phyloP scores from a whole-genome alignment of 2,329 filamentous ascomycete species.

The Chrysoporthe cubensis region DNA sequence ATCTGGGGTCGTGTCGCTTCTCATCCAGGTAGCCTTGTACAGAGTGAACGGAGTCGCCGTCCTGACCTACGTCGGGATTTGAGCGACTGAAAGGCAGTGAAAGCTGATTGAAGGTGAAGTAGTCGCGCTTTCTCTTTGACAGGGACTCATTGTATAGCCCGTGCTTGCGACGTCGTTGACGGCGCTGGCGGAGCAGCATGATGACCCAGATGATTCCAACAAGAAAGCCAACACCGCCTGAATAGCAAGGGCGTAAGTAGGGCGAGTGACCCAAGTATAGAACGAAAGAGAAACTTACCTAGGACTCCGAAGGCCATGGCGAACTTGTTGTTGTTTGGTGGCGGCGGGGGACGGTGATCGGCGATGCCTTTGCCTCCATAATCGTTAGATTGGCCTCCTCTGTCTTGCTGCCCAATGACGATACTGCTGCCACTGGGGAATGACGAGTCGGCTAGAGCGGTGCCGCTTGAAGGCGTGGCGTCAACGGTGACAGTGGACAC shows the following conservation, averaged over 20 bases:
- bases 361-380: neutral
- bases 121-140: neutral
- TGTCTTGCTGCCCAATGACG: slow-evolving; percentile 6
- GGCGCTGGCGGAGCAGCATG: slow-evolving; percentile 20
- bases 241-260: rapidly evolving
- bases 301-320: slow-evolving; percentile 25
- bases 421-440: neutral
- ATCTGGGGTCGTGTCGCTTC: slow-evolving; percentile 20
- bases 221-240: slow-evolving; percentile 23
- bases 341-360: neutral
- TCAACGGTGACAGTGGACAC: slow-evolving; percentile 9
- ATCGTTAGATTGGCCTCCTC: slow-evolving; percentile 4
- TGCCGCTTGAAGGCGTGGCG: neutral
- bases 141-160: slow-evolving; percentile 4
- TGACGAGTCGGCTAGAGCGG: neutral
- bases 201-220: slow-evolving; percentile 22
- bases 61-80: neutral
- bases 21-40: slow-evolving; percentile 23
- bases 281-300: neutral
- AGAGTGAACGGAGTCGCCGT: neutral
- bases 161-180: slow-evolving; percentile 9
- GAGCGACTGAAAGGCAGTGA: slow-evolving; percentile 2
- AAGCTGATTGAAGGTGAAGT: slow-evolving; percentile 10
- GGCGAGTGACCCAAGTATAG: too few species aligned
- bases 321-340: slow-evolving; percentile 18